A percentile compares a stretch with the other conserved stretches of the same genome.
phyloP scores from a whole-genome alignment of 2,329 filamentous ascomycete genomes.

The Xylariales sp. region DNA sequence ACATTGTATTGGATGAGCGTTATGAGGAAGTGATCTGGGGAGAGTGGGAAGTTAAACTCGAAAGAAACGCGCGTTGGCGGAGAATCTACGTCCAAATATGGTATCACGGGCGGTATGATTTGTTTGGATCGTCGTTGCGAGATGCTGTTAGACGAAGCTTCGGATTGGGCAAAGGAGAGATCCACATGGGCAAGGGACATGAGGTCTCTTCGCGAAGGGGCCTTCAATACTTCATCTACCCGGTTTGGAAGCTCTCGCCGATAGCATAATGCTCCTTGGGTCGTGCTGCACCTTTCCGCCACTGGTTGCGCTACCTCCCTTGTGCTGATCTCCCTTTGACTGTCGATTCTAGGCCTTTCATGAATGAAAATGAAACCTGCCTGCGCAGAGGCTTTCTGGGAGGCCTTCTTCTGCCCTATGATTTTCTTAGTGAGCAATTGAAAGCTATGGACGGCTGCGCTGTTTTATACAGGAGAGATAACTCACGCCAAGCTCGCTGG shows the following conservation, averaged over 20 bases:
- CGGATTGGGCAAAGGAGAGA: neutral
- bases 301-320: too few relatives aligned
- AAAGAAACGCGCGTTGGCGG: neutral
- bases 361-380: too few relatives aligned
- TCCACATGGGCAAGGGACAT: too few relatives aligned
- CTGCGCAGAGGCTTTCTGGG: too few relatives aligned
- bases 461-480: neutral
- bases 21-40: slow-evolving; percentile 17
- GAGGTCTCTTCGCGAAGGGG: too few relatives aligned
- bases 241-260: too few relatives aligned
- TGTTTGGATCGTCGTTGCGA: too few relatives aligned
- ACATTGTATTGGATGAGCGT: slow-evolving; percentile 19
- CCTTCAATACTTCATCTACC: too few relatives aligned
- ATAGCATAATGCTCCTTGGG: too few relatives aligned
- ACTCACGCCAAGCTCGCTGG: slow-evolving; percentile 28
- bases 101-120: neutral
- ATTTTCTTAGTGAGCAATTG: neutral
- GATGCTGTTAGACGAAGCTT: neutral
- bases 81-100: slow-evolving; percentile 1
- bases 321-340: too few relatives aligned
- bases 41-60: slow-evolving; percentile 14
- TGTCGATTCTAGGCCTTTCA: too few relatives aligned
- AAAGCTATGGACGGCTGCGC: neutral
- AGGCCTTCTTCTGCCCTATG: neutral
- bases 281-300: too few relatives aligned